Percentiles rank a stretch among this genome's conserved stretches.
phyloP scores from a whole-genome alignment of 257 asterid species.

The Solanum infundibuliforme region DNA sequence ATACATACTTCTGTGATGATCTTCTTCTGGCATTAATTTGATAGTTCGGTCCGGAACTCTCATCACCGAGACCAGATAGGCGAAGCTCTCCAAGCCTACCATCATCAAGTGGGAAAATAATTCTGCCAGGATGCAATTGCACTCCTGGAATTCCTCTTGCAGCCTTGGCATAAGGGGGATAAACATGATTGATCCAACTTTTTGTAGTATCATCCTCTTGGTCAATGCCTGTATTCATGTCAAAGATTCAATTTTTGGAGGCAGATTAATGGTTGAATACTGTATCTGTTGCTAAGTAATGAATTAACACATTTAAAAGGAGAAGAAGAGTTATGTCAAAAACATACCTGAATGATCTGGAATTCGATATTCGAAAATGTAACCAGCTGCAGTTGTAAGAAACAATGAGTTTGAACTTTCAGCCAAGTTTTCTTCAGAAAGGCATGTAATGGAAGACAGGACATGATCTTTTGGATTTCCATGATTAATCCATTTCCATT shows the following conservation, averaged over 20 bases:
- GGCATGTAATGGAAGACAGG: constrained; percentile 62
- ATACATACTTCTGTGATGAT: constrained; percentile 41
- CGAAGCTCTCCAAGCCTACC: constrained; percentile 87
- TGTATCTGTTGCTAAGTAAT: neutral
- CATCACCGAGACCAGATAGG: constrained; percentile 57
- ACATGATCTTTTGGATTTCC: constrained; percentile 55
- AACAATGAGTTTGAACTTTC: constrained; percentile 28
- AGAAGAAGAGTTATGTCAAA: neutral
- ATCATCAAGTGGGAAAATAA: constrained; percentile 58
- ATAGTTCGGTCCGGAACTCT: constrained; percentile 40
- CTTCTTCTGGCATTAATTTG: constrained; percentile 36
- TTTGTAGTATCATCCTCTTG: constrained; percentile 26
- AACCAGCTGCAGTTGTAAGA: constrained; percentile 56
- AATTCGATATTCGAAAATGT: constrained; percentile 52
- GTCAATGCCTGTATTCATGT: constrained; percentile 25
- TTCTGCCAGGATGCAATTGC: constrained; percentile 54
- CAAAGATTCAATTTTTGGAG: neutral
- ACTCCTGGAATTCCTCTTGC: constrained; percentile 55
- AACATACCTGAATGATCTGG: constrained; percentile 33
- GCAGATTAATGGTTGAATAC: neutral
- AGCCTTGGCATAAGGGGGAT: constrained; percentile 64
- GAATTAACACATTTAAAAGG: neutral
- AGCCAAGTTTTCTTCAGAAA: constrained; percentile 23
- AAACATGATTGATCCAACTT: constrained; percentile 58
- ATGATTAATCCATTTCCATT: constrained; percentile 86